These are phyloP conservation scores for Cadophora sp. DNA, from an alignment of 2,329 filamentous ascomycete genomes.

Conservation along the genomic window DNA sequence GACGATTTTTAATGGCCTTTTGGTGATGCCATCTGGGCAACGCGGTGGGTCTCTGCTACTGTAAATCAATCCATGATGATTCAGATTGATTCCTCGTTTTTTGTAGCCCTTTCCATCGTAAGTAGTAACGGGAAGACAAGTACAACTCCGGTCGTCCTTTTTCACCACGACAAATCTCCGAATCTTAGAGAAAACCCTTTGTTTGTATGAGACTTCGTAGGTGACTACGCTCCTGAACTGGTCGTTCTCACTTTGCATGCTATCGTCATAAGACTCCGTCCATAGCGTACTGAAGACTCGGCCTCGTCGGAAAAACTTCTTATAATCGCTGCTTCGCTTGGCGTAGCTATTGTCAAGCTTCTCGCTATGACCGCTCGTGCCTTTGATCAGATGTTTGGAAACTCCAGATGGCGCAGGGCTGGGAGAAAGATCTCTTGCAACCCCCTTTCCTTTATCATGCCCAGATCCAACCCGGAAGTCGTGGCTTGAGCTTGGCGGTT, in stretches of 20 bases:
- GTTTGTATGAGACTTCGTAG: constrained; percentile 27
- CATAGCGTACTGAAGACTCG: constrained; percentile 39
- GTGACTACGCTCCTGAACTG: constrained; percentile 31
- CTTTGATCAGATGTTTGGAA: constrained; percentile 16
- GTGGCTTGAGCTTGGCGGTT: not conserved
- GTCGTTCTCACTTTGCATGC: constrained; percentile 19
- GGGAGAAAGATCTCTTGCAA: not conserved
- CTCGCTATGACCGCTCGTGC: constrained; percentile 26
- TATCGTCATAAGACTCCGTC: constrained; percentile 30
- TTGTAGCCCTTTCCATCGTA: constrained; percentile 28
- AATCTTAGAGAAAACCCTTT: constrained; percentile 36
- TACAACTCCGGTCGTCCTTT: constrained; percentile 25
- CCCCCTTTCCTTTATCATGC: constrained; percentile 8
- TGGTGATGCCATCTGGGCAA: constrained; percentile 24
- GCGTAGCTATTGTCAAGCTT: constrained; percentile 32
- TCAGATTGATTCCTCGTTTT: constrained; percentile 36
- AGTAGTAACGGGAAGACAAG: constrained; percentile 36
- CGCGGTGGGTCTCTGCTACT: constrained; percentile 24
- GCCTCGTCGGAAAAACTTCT: constrained; percentile 35
- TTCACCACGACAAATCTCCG: constrained; percentile 38
- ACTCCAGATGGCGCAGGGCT: not conserved
- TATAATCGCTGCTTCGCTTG: constrained; percentile 33
- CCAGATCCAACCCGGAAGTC: not conserved
- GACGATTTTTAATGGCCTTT: constrained; percentile 31
- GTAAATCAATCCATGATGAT: constrained; percentile 37